Evolutionary conservation across 148 eudicot species (phyloP).

Genomic region (Agrostemma githago): DNA sequence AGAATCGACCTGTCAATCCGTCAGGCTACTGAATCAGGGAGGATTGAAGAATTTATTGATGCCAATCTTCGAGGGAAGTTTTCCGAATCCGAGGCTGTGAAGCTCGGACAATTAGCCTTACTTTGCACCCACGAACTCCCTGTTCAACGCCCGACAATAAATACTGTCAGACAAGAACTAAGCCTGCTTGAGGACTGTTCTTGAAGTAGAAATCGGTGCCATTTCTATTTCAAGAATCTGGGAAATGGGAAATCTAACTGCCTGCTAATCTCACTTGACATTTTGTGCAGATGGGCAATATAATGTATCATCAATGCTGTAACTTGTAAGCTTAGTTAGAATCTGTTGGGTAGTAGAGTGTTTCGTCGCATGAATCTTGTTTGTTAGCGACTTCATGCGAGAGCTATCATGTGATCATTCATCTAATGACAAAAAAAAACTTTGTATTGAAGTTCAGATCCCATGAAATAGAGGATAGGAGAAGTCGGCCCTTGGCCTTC

Average conservation of each 20-base stretch:
- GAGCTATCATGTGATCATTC: conserved; percentile 11
- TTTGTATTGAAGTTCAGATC: not conserved
- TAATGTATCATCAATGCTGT: conserved; percentile 15
- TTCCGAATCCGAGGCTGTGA: conserved; percentile 58
- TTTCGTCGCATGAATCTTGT: not conserved
- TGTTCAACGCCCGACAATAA: conserved; percentile 57
- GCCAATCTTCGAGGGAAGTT: conserved; percentile 53
- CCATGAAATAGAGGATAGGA: not conserved
- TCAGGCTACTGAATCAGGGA: conserved; percentile 49
- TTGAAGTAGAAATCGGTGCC: conserved; percentile 8
- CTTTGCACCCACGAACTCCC: conserved; percentile 77
- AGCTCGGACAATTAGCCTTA: conserved; percentile 58
- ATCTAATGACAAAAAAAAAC: not conserved
- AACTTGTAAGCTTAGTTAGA: conserved; percentile 29
- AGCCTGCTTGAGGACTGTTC: conserved; percentile 30
- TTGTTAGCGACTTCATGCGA: conserved; percentile 6
- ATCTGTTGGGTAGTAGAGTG: conserved; percentile 16
- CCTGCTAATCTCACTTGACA: conserved; percentile 24
- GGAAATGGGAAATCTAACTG: conserved; percentile 18
- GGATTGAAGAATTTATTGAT: conserved; percentile 58
- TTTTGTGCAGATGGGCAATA: conserved; percentile 7
- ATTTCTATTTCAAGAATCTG: conserved; percentile 4
- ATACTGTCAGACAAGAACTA: conserved; percentile 51
- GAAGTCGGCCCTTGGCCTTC: not conserved
- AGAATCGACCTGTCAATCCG: conserved; percentile 37